Evolutionary conservation across 2,329 filamentous ascomycete species (phyloP), one percentile per base, ranked within the genome.

Genomic region (Ophiocordyceps camponoti-rufipedis): DNA sequence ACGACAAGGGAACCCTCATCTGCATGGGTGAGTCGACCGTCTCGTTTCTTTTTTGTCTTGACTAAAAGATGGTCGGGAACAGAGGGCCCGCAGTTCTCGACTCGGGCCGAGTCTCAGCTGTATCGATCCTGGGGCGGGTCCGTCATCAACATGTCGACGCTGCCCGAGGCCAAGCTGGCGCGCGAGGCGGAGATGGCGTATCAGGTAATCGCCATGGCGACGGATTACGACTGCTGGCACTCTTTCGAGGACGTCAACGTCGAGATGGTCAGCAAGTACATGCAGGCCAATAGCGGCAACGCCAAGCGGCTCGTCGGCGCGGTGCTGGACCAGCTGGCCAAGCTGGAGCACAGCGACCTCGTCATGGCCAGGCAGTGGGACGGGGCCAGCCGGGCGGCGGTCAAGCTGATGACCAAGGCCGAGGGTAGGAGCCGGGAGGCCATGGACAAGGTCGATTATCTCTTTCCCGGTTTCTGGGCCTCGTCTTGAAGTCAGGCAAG

Each of bases 151-250:
- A 98, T 98, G 91, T 94, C 85, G 41, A 82, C 82, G 13, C 74
- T 98, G 14, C 91, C 91, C 18, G 91, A 98, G 68, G 84, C 89
- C 44, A 98, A 98, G 72, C 79, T 98, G 18, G 91, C 91, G 10
- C 80, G 85, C 45, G 91, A 98, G 69, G 91, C 91, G 23, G 91
- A 98, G 70, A 83, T 98, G 55, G 83, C 82, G 33, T 96, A 96
- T 65, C 87, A 94, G 69, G 93, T 95, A 76, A 94, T 98, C 58
- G 94, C 89, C 72, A 98, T 98, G 91, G 85, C 86, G 32, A 98
- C 91, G 28, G 91, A 98, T 69, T 98, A 98, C 63, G 91, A 98
- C 70, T 96, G 89, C 77, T 98, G 91, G 91, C 83, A 88, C 59
- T 78, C 75, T 18, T 75, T 74, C 43, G 82, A 78, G 47, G 85